Evolutionary conservation across 2,329 filamentous ascomycete genomes (phyloP), one percentile per base, ranked within the genome.

Genomic region (Colletotrichum sp.): DNA sequence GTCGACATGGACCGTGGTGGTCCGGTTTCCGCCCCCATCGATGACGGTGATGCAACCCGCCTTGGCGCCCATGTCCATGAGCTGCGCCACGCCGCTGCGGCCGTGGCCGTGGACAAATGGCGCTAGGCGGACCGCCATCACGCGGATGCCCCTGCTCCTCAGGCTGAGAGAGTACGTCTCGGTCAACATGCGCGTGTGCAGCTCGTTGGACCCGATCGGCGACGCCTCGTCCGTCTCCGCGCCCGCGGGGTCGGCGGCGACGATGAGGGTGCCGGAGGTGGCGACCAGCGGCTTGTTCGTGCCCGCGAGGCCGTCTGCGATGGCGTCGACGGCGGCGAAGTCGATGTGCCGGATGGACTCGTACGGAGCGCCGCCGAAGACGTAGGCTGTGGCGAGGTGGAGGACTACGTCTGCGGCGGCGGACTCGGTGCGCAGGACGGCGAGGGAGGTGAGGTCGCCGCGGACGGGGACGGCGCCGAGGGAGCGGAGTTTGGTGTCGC

Each of bases 331-430:
- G 7, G 84, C 85, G 0, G 81, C 83, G 7, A 78, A 80, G 70
- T 88, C 85, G 36, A 81, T 81, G 34, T 75, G 70, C 5, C 71
- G 28, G 18, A 82, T 64, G 7, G 80, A 78, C 6, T 81, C 68
- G 15, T 81, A 77, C 32, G 80, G 82, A 4, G 80, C 78, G 68
- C 83, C 83, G 44, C 79, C 75, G 78, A 81, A 80, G 59, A 81
- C 77, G 65, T 84, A 82, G 21, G 84, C 78, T 68, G 83, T 81
- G 6, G 85, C 88, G 8, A 89, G 81, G 75, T 87, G 85, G 6
- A 89, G 79, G 8, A 89, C 85, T n/a, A 82, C 79, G 71, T 89
- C 86, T 8, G 87, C 86, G 12, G 80, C 74, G n/a, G 81, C 76
- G 63, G 83, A 83, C 77, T 88, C 85, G 16, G 75, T 34, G 3